Base-by-base conservation (phyloP, 176 grass and related monocot genomes). In the Carex pumila region DNA sequence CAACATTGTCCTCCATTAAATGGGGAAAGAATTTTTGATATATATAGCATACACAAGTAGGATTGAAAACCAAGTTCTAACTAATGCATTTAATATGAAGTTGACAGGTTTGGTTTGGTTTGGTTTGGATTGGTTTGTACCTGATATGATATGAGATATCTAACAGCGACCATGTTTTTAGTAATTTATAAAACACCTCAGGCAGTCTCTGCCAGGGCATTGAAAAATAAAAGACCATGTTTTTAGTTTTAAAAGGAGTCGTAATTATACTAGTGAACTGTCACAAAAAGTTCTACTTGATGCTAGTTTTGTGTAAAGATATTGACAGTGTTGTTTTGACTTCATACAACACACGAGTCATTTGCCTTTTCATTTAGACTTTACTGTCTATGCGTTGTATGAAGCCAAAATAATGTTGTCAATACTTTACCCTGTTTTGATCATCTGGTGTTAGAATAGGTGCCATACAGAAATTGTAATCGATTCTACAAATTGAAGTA, bases 61-160 rank as follows among this genome's bases (percentile, higher is more conserved):
- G 19, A 12, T 54, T 76, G 47, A 76, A 54, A 55, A 76, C 21
- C 12, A 55, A 54, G 5, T 29, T 76, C 22, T 76, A 55, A 76
- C 49, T 54, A 76, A 73, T 73, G 43, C 70, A 73, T 25, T 73
- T 50, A n/a, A 29, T 73, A 50, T 73, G 70, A 49, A 72, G 39
- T 19, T 49, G 18, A 72, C 70, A 73, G 70, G 43, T 50, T 69
- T 10, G 31, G 22, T 30, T 2, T 64, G n/a, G n/a, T n/a, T n/a
- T 25, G 25, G 25, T 25, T 25, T 25, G 25, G 25, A 0, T 25
- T 65, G 25, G 19, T 59, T 17, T 59, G 57, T 30, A 65, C 34
- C 65, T 69, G 34, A 18, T 69, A 36, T 36, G 3, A 36, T 36
- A n/a, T n/a, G n/a, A n/a, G n/a, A n/a, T n/a, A 39, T 39, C 37